Base-by-base conservation (phyloP, 2,329 filamentous ascomycete genomes). In the Cladophialophora bantiana region DNA sequence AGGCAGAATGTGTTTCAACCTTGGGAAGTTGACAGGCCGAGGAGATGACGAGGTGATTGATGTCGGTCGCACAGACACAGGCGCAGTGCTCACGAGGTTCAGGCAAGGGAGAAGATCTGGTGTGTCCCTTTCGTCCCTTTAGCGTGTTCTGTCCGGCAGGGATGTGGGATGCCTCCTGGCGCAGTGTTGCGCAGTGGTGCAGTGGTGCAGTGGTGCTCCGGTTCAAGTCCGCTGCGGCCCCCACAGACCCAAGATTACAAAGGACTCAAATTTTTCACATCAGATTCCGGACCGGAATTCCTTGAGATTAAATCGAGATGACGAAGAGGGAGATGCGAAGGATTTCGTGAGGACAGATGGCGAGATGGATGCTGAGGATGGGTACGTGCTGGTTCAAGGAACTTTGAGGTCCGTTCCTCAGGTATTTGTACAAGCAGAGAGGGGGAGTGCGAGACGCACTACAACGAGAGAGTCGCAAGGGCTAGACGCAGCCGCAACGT, bases 1-100 rank as follows among this genome's bases (percentile, higher is more conserved):
- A 66, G 55, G 59, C 55, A 40, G 36, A 57, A 32, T 10, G 56
- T 66, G 67, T 68, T 63, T 68, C 63, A 58, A 36, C 59, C 59
- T 61, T 50, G 45, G 52, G 36, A 56, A 36, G 62, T 52, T 32
- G 57, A 60, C 60, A 61, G 56, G 55, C 32, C 45, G 26, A 3
- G 26, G 62, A 59, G 54, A 20, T 58, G 55, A 35, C 35, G 56
- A 58, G 56, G 63, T 54, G 10, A 45, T 52, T 35, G 32, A 32
- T 35, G 55, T 36, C 35, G 55, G 26, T 48, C 57, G 40, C 40
- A 36, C 32, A 45, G 45, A 18, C 45, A 36, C 32, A 45, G 45
- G 45, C 45, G 45, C 45, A 26, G 38, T 32, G 40, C 31, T 34
- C 38, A 48, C 40, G 42, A 60, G 58, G 42, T 61, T 48, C 7